phyloP scores from a whole-genome alignment of 352 stramenopile genomes.

The Phytophthora rubi region DNA sequence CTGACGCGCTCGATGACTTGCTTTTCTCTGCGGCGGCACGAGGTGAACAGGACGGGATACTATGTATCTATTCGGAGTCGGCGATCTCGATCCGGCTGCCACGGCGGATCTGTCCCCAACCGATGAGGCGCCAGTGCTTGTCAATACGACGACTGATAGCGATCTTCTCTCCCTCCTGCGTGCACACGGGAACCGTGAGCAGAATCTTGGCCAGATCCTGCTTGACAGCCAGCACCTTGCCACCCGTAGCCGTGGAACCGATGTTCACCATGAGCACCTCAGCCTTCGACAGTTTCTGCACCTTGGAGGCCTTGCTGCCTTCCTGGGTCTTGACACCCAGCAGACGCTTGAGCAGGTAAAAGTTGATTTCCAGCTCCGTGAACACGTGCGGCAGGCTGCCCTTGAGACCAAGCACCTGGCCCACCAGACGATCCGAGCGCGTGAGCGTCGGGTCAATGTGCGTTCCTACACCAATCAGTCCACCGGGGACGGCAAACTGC shows the following conservation, averaged over 20 bases:
- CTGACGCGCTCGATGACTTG: constrained; percentile 24
- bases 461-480: constrained; percentile 99
- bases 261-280: constrained; percentile 99
- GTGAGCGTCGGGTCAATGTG: constrained; percentile 99
- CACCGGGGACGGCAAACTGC: constrained; percentile 98
- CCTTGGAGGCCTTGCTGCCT: constrained; percentile 98
- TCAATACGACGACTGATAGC: constrained; percentile 99
- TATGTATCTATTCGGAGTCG: constrained; percentile 83
- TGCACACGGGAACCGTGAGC: constrained; percentile 99
- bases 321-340: constrained; percentile 99
- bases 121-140: constrained; percentile 99
- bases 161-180: constrained; percentile 99
- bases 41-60: constrained; percentile 24
- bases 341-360: constrained; percentile 99
- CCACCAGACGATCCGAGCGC: constrained; percentile 98
- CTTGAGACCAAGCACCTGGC: constrained; percentile 97
- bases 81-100: constrained; percentile 95
- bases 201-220: constrained; percentile 99
- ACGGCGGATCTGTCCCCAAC: constrained; percentile 99
- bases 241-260: constrained; percentile 98
- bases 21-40: constrained; percentile 30
- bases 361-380: constrained; percentile 99
- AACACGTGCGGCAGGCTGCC: constrained; percentile 99
- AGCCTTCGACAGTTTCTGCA: constrained; percentile 98
- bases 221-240: constrained; percentile 95